Conservation (phyloP, 106 monocot genomes). For the Dactylorhiza incarnata region DNA sequence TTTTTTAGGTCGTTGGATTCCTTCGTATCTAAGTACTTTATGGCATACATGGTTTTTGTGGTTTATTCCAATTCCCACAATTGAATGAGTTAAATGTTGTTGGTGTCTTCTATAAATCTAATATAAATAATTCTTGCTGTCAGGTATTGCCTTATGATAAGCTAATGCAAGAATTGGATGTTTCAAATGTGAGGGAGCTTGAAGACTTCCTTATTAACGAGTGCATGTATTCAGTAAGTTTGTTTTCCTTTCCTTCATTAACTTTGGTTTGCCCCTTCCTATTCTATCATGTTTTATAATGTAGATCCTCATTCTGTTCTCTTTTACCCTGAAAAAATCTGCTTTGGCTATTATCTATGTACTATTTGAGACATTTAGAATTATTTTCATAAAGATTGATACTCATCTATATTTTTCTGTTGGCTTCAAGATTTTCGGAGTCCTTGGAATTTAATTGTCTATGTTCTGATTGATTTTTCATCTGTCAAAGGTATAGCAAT, state of each 20-base stretch:
- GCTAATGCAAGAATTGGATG: constrained; percentile 84
- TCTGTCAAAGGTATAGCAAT: not conserved
- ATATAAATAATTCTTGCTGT: constrained; percentile 3
- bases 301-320: not conserved
- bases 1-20: not conserved
- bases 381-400: not conserved
- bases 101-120: not conserved
- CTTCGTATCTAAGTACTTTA: not conserved
- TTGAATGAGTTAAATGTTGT: not conserved
- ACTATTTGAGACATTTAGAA: not conserved
- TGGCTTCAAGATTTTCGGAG: not conserved
- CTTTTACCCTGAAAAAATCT: not conserved
- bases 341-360: not conserved
- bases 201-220: constrained; percentile 99
- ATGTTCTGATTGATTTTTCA: not conserved
- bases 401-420: not conserved
- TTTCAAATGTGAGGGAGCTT: constrained; percentile 97
- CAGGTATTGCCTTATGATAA: constrained; percentile 87
- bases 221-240: constrained; percentile 87
- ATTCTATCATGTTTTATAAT: not conserved
- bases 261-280: not conserved
- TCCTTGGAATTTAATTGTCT: not conserved
- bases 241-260: not conserved
- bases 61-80: not conserved
- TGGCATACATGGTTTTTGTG: not conserved